Evolutionary conservation across 306 rosid genomes (phyloP).

Genomic region (Cicer chorassanicum): DNA sequence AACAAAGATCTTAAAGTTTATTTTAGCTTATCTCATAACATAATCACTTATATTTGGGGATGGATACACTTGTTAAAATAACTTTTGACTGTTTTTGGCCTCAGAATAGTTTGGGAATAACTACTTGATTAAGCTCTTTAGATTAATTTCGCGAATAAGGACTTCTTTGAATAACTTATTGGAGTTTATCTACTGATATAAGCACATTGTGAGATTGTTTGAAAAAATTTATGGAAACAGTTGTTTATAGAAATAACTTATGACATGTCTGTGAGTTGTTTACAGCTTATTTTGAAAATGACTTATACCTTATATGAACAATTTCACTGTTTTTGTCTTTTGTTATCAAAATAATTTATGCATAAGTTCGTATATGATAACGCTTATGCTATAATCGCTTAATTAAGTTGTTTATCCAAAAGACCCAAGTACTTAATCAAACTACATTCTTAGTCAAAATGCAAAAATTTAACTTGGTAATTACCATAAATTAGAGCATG

Average conservation of each 20-base stretch:
- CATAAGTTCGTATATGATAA: background rate
- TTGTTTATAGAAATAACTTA: too few relatives aligned
- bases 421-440: too few relatives aligned
- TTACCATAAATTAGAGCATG: too few relatives aligned
- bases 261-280: background rate
- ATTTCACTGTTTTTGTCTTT: background rate
- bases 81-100: background rate
- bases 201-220: background rate
- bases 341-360: background rate
- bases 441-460: too few relatives aligned
- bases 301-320: background rate
- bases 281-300: background rate
- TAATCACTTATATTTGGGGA: background rate
- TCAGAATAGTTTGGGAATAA: background rate
- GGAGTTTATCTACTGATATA: background rate
- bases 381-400: too few relatives aligned
- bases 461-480: too few relatives aligned
- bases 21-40: background rate
- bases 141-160: background rate
- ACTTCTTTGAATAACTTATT: background rate
- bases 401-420: too few relatives aligned
- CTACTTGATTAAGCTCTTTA: background rate
- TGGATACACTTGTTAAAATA: background rate
- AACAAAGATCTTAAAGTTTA: too few relatives aligned
- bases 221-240: too few relatives aligned